phyloP scores from a whole-genome alignment of 1,284 basidiomycete genomes.

The Ceratobasidium sp. region DNA sequence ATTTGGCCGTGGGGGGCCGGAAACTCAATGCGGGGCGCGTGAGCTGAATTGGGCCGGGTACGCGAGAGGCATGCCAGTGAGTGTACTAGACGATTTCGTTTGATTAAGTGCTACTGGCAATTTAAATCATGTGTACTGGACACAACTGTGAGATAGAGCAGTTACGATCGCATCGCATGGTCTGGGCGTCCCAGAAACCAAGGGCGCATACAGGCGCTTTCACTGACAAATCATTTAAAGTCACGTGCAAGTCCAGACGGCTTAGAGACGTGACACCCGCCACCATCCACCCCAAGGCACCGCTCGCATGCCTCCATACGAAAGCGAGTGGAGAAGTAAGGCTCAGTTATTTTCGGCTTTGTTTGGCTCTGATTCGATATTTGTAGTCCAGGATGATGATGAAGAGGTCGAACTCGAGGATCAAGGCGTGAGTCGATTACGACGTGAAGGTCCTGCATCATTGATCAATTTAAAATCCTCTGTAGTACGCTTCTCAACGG shows the following conservation, averaged over 20 bases:
- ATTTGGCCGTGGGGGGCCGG: too few relatives aligned
- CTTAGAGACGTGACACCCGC: not conserved
- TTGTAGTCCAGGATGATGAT: constrained; percentile 64
- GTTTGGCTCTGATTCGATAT: not conserved
- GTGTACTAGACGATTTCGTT: too few relatives aligned
- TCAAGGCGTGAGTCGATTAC: constrained; percentile 61
- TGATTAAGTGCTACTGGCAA: too few relatives aligned
- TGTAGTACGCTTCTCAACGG: constrained; percentile 52
- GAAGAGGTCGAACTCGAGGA: constrained; percentile 84
- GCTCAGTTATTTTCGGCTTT: not conserved
- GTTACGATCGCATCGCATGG: too few relatives aligned
- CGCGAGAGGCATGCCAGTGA: too few relatives aligned
- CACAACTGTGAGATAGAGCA: too few relatives aligned
- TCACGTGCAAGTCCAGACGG: not conserved
- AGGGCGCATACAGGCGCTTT: too few relatives aligned
- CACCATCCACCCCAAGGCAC: not conserved
- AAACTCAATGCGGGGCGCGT: too few relatives aligned
- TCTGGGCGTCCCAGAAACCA: too few relatives aligned
- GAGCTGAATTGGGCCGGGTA: too few relatives aligned
- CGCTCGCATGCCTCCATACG: constrained; percentile 17
- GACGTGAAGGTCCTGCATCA: not conserved
- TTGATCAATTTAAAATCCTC: not conserved
- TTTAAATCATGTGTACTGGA: too few relatives aligned
- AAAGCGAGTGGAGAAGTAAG: constrained; percentile 38
- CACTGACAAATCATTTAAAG: constrained; percentile 1